Conservation (phyloP, 106 monocot genomes). For the Dendrobium huoshanense region DNA sequence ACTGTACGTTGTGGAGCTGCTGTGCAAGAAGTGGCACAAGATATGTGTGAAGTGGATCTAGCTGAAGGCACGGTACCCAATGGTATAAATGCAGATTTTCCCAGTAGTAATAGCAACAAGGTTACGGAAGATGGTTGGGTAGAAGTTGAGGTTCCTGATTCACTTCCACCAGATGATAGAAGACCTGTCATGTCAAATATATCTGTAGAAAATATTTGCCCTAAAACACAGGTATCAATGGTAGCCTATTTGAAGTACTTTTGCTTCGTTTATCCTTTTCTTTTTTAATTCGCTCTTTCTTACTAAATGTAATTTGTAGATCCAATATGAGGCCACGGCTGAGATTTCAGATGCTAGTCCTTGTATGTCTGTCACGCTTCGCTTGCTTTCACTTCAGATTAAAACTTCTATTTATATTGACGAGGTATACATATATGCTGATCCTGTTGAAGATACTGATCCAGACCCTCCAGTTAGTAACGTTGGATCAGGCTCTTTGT, state of each 20-base stretch:
- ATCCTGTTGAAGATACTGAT: slow-evolving; percentile 48
- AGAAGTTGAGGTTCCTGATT: slow-evolving; percentile 53
- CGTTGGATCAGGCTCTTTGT: slow-evolving; percentile 43
- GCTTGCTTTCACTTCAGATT: slow-evolving; percentile 71
- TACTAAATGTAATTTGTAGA: slow-evolving; percentile 28
- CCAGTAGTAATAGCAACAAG: slow-evolving; percentile 22
- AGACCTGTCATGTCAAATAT: slow-evolving; percentile 3
- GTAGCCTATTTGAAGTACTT: background rate
- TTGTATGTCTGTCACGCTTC: slow-evolving; percentile 56
- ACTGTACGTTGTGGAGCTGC: slow-evolving; percentile 73
- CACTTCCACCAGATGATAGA: slow-evolving; percentile 14
- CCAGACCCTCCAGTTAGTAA: slow-evolving; percentile 20
- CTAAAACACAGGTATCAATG: slow-evolving; percentile 31
- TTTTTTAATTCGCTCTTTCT: background rate
- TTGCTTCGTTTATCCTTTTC: slow-evolving; percentile 1
- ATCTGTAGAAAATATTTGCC: slow-evolving; percentile 5
- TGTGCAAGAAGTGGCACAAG: slow-evolving; percentile 11
- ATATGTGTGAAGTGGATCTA: background rate
- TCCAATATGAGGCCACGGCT: slow-evolving; percentile 83
- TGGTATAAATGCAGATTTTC: slow-evolving; percentile 11
- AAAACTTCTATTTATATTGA: slow-evolving; percentile 56
- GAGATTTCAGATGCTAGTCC: slow-evolving; percentile 79
- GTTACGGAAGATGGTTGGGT: slow-evolving; percentile 80
- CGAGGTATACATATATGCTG: slow-evolving; percentile 83
- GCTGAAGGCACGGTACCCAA: background rate